Evolutionary conservation across 2,329 filamentous ascomycete genomes (phyloP).

Genomic region (Raffaelea ambrosiae): DNA sequence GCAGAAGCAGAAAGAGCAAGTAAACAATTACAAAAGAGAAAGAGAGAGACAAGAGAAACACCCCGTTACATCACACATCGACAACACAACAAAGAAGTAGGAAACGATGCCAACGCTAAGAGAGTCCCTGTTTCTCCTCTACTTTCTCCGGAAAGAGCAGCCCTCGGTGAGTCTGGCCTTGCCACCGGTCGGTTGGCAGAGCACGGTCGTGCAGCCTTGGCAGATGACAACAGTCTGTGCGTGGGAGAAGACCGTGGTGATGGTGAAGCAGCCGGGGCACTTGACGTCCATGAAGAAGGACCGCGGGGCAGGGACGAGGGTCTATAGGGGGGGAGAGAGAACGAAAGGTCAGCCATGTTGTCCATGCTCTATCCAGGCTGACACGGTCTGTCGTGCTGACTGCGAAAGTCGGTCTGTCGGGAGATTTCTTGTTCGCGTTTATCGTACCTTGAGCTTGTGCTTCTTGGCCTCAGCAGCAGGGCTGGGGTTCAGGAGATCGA

Average conservation of each 20-base stretch:
- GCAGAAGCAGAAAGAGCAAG: not conserved
- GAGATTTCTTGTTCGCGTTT: too few species aligned
- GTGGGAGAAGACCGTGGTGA: conserved; percentile 99
- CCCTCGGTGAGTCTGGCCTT: conserved; percentile 99
- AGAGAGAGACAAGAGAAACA: too few species aligned
- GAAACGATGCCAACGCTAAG: not conserved
- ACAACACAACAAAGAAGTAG: conserved; percentile 1
- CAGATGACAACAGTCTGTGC: conserved; percentile 99
- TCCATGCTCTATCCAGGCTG: not conserved
- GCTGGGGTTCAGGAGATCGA: conserved; percentile 99
- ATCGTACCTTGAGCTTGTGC: conserved; percentile 98
- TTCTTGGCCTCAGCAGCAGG: conserved; percentile 97
- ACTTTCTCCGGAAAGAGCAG: conserved; percentile 99
- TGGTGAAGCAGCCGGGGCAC: conserved; percentile 99
- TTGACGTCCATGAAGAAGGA: conserved; percentile 99
- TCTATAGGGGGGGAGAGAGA: conserved; percentile 48
- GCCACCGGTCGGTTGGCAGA: conserved; percentile 98
- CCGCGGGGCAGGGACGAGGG: conserved; percentile 88
- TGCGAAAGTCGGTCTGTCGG: not conserved
- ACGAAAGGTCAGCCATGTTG: conserved; percentile 2
- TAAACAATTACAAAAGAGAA: too few species aligned
- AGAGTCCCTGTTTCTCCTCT: conserved; percentile 36
- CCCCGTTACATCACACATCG: not conserved
- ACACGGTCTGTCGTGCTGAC: not conserved
- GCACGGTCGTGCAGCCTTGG: conserved; percentile 97